phyloP scores from a whole-genome alignment of 2,329 filamentous ascomycete genomes.

The Colletotrichum sp. region DNA sequence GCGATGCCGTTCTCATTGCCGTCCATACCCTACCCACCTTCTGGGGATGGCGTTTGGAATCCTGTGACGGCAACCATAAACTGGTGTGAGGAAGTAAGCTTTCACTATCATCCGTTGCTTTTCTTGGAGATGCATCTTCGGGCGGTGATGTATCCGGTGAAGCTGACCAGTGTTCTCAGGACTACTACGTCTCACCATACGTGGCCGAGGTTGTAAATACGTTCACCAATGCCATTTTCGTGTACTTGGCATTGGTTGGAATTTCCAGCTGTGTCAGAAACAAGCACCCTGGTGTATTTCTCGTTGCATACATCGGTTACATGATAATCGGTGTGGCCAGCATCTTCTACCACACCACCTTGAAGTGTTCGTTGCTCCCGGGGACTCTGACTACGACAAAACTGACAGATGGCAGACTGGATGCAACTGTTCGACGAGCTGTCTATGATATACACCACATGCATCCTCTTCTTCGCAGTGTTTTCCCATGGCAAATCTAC shows the following conservation, averaged over 20 bases:
- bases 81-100: neutral
- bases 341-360: neutral
- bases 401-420: slow-evolving; percentile 42
- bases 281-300: neutral
- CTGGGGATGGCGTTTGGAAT: neutral
- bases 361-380: neutral
- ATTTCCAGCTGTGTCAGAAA: neutral
- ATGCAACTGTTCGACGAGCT: slow-evolving; percentile 65
- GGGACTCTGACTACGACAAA: neutral
- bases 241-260: neutral
- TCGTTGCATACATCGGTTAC: neutral
- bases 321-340: neutral
- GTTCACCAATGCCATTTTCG: neutral
- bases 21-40: neutral
- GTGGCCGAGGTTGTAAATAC: neutral
- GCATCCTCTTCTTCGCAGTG: slow-evolving; percentile 65
- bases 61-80: neutral
- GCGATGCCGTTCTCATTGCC: neutral
- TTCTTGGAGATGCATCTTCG: neutral
- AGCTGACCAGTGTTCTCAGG: neutral
- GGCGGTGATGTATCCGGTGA: neutral
- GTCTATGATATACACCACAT: slow-evolving; percentile 65
- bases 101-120: neutral
- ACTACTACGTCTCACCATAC: neutral
- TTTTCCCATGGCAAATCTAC: slow-evolving; percentile 69